Base-by-base conservation (phyloP, 2,329 filamentous ascomycete species). In the Triangularia verruculosa region DNA sequence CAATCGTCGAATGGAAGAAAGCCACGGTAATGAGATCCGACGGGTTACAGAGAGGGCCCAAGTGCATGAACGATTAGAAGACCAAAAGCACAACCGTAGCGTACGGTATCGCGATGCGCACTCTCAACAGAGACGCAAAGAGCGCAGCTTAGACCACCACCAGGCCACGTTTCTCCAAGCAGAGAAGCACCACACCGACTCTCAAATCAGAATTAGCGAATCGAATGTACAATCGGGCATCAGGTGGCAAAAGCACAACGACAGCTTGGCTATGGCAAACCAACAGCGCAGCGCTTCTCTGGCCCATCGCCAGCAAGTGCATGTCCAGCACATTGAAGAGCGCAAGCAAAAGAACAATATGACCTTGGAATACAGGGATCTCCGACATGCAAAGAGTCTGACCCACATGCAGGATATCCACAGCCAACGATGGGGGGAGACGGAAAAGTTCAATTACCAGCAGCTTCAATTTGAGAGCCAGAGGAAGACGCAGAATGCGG, bases 21-120 rank as follows among this genome's bases (percentile, higher is more conserved):
- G 62, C 11, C 66, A 68, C 30, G 59, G 56, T 27, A 61, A 27
- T 43, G 56, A 65, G 12, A 61, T 69, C 22, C 64, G 66, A 13
- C 66, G 65, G 30, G 67, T 67, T 47, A 61, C 57, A 2, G 68
- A 70, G 25, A 68, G 66, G 32, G 68, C 64, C 4, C 51, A 64
- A 39, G 59, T 57, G 13, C 24, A 56, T 9, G 65, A 57, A 4
- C 62, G 64, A 47, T 57, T 67, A 17, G 60, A 62, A 7, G 67
- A 68, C 34, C 54, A 64, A 9, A 57, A 60, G 13, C 67, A 69
- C 59, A 51, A 53, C 30, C 63, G 63, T 12, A 55, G 53, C 6
- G 47, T 66, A 52, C 65, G 65, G 2, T 66, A 69, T 12, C 60
- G 52, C 22, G 66, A 69, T 3, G 67, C 65, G 17, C 24, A 59